phyloP scores from a whole-genome alignment of 352 stramenopile genomes.

The Pythium dissotocum region DNA sequence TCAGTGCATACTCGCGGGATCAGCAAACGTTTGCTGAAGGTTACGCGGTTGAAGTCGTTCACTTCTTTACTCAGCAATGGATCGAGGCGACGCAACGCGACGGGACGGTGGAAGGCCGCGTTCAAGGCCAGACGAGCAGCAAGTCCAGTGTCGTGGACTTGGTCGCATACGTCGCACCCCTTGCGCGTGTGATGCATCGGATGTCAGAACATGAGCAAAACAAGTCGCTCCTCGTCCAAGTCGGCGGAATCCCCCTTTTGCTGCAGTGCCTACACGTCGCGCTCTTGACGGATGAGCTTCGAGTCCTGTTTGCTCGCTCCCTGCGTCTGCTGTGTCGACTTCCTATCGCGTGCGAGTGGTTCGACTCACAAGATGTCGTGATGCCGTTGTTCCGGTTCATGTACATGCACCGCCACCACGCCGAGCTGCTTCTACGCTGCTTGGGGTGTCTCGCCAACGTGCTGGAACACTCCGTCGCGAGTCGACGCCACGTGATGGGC shows the following conservation, averaged over 20 bases:
- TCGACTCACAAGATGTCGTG: conserved; percentile 49
- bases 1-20: conserved; percentile 39
- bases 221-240: conserved; percentile 16
- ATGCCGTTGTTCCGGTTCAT: conserved; percentile 58
- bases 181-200: conserved; percentile 19
- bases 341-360: conserved; percentile 19
- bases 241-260: conserved; percentile 41
- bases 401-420: conserved; percentile 35
- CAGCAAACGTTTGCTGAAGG: conserved; percentile 46
- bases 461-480: conserved; percentile 45
- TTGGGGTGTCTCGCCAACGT: conserved; percentile 57
- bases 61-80: conserved; percentile 43
- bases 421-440: conserved; percentile 37
- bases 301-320: conserved; percentile 26
- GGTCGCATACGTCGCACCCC: conserved; percentile 18
- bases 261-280: conserved; percentile 33
- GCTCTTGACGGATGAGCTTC: conserved; percentile 28
- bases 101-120: conserved; percentile 21
- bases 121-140: neutral
- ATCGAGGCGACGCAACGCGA: conserved; percentile 17
- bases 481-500: conserved; percentile 40
- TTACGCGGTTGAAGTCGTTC: conserved; percentile 41
- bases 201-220: conserved; percentile 29
- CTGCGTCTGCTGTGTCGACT: conserved; percentile 35
- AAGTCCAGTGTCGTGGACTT: conserved; percentile 11